Percentiles rank a stretch among this genome's conserved stretches.
Conservation (phyloP, 148 eudicot species). For the Silene latifolia region DNA sequence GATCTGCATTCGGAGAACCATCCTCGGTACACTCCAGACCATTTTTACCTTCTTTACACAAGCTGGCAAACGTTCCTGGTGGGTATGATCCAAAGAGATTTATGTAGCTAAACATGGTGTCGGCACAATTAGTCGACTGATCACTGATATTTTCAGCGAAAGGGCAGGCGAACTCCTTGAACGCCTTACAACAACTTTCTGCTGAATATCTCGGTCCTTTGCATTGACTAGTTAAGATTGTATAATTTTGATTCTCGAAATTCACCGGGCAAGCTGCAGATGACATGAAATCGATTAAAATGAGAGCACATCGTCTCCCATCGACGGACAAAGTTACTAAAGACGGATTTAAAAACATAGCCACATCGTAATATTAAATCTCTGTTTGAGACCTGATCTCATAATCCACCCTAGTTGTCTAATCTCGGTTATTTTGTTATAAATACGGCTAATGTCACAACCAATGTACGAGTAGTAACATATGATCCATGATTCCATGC, state of each 20-base stretch:
- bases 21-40: conserved; percentile 48
- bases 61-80: conserved; percentile 59
- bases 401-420: too few relatives aligned
- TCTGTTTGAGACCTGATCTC: too few relatives aligned
- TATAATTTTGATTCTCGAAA: conserved; percentile 70
- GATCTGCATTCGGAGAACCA: background rate
- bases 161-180: conserved; percentile 62
- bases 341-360: too few relatives aligned
- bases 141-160: conserved; percentile 37
- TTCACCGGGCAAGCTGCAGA: conserved; percentile 56
- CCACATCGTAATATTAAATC: too few relatives aligned
- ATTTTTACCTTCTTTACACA: conserved; percentile 51
- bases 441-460: too few relatives aligned
- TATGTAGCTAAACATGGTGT: conserved; percentile 74
- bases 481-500: too few relatives aligned
- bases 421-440: too few relatives aligned
- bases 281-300: too few relatives aligned
- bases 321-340: too few relatives aligned
- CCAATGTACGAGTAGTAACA: too few relatives aligned
- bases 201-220: conserved; percentile 65
- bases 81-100: conserved; percentile 73
- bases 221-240: conserved; percentile 77
- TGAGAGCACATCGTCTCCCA: too few relatives aligned
- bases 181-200: conserved; percentile 41
- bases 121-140: conserved; percentile 43